Percentiles rank a stretch among this genome's conserved stretches.
Conservation (phyloP, 768 basidiomycete species). For the Termitomyces sp. region DNA sequence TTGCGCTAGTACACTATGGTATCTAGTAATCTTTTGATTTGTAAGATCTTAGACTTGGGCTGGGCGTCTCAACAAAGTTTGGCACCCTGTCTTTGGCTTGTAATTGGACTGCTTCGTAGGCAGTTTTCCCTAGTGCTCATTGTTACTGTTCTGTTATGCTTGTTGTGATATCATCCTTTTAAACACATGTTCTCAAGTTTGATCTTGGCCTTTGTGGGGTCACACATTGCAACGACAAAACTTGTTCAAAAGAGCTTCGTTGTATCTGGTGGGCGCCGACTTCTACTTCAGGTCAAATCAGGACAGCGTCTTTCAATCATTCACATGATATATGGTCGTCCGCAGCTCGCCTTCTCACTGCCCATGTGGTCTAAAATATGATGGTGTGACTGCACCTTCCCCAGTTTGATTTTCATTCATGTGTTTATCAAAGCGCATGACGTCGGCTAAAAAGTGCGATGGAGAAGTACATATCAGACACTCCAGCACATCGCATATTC, state of each 20-base stretch:
- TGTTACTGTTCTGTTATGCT: slow-evolving; percentile 6
- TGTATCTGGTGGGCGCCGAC: background rate
- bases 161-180: slow-evolving; percentile 3
- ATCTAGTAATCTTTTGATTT: slow-evolving; percentile 11
- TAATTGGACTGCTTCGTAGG: slow-evolving; percentile 8
- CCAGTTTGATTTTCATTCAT: background rate
- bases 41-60: slow-evolving; percentile 9
- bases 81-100: slow-evolving; percentile 8
- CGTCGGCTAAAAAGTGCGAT: background rate
- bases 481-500: background rate
- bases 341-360: too few species aligned
- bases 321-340: too few species aligned
- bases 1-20: slow-evolving; percentile 53
- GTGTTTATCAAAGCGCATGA: slow-evolving; percentile 1
- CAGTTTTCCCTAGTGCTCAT: slow-evolving; percentile 7
- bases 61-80: background rate
- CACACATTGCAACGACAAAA: background rate
- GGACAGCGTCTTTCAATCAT: too few species aligned
- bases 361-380: background rate
- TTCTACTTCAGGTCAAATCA: too few species aligned
- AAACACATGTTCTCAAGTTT: background rate
- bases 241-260: too few species aligned
- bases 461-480: background rate
- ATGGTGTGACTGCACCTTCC: background rate
- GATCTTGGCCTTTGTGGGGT: background rate